Base-by-base conservation (phyloP, 768 basidiomycete genomes). In the Lentinula aciculospora region DNA sequence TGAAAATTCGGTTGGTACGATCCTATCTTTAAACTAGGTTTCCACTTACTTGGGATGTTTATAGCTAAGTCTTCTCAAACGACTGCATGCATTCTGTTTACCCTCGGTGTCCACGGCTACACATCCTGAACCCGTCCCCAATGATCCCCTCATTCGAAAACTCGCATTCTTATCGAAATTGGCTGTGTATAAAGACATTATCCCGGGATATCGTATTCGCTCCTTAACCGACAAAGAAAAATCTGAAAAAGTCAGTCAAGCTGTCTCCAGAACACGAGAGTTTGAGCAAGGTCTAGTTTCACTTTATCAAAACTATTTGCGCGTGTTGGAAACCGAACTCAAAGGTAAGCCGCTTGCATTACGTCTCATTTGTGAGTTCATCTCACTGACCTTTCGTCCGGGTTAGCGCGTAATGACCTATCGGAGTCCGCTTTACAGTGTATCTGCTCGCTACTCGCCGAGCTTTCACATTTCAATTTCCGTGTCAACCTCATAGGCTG, bases 401-500 rank as follows among this genome's bases (percentile, higher is more conserved):
- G 68, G 62, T 40, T 62, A 93, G 87, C 75, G 36, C 88, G 81
- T 63, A 82, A 76, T 56, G 84, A 84, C 53, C 71, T 94, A 17
- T 76, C 84, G 25, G 84, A 86, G 53, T 70, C 85, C 8, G 83
- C 88, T 48, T 77, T 98, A 54, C 86, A 83, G 67, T 92, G 88
- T 71, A 88, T 98, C 81, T 95, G 94, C 72, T 87, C 87, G 4
- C 78, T 98, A 44, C 75, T 94, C 25, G 79, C 80, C 19, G 86
- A 92, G 67, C 83, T 86, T 60, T 89, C 92, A 13, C 94, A 98
- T 73, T 99, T 99, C 84, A 99, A 98, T 74, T 98, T 98, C 71
- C 84, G 91, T 45, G 79, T 83, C 62, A 97, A 98, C 74, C 81
- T 99, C 63, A 92, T 97, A 84, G 85, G 85, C 60, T 87, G 88